These are phyloP conservation scores for Leccinum aurantiacum DNA, from an alignment of 768 basidiomycete species.

Conservation along the genomic window DNA sequence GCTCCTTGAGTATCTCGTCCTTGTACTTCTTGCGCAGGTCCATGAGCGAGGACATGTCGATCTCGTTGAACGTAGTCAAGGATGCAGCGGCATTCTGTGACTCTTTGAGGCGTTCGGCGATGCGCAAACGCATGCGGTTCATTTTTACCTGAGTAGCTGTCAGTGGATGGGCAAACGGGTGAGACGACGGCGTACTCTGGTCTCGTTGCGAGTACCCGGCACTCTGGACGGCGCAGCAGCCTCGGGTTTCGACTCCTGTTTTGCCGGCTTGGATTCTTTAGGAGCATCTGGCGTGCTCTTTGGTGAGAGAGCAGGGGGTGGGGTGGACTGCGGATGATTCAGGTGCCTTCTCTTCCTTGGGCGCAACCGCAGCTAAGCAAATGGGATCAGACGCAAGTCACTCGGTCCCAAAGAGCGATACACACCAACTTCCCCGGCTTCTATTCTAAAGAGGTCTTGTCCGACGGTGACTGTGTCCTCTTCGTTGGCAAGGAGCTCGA, in stretches of 20 bases:
- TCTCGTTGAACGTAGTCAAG: constrained; percentile 98
- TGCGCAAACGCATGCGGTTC: constrained; percentile 97
- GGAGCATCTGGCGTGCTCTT: constrained; percentile 28
- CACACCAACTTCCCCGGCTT: constrained; percentile 71
- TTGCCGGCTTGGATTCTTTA: constrained; percentile 37
- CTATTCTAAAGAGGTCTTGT: constrained; percentile 90
- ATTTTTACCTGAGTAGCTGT: constrained; percentile 76
- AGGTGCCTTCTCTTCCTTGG: constrained; percentile 25
- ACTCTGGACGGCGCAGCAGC: constrained; percentile 35
- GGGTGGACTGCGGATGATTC: constrained; percentile 40
- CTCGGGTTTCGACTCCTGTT: constrained; percentile 33
- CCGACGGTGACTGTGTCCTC: constrained; percentile 95
- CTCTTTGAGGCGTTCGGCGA: constrained; percentile 96
- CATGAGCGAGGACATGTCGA: constrained; percentile 97
- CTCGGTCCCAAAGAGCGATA: background rate
- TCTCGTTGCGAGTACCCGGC: constrained; percentile 74
- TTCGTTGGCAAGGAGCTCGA: constrained; percentile 82
- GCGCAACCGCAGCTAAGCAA: constrained; percentile 31
- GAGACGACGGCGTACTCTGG: constrained; percentile 54
- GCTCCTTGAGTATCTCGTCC: constrained; percentile 83
- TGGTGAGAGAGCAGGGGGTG: constrained; percentile 44
- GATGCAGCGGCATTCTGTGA: constrained; percentile 97
- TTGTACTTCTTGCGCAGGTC: constrained; percentile 94
- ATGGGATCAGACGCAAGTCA: background rate
- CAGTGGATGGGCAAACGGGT: background rate